Conservation (phyloP, 306 rosid genomes). For the Dalbergia cochinchinensis region DNA sequence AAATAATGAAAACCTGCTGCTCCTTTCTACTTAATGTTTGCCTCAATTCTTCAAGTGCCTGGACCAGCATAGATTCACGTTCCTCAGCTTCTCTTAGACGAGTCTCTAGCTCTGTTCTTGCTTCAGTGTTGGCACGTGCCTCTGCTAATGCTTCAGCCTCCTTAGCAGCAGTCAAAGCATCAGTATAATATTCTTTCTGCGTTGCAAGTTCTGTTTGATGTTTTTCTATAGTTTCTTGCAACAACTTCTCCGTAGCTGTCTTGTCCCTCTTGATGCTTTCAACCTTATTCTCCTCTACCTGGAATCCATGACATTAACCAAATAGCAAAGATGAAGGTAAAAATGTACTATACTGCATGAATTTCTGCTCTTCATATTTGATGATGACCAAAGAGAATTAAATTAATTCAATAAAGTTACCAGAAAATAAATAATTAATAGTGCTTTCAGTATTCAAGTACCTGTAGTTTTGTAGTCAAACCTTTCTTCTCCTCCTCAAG, state of each 20-base stretch:
- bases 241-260: constrained; percentile 87
- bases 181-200: constrained; percentile 87
- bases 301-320: constrained; percentile 49
- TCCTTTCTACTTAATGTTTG: constrained; percentile 94
- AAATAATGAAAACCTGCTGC: constrained; percentile 79
- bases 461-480: constrained; percentile 91
- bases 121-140: constrained; percentile 91
- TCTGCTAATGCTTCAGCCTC: constrained; percentile 98
- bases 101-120: constrained; percentile 91
- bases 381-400: constrained; percentile 22
- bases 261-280: constrained; percentile 97
- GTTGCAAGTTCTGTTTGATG: constrained; percentile 86
- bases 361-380: constrained; percentile 34
- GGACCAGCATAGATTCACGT: constrained; percentile 96
- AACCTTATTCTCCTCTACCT: constrained; percentile 98
- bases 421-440: constrained; percentile 20
- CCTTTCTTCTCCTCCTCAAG: constrained; percentile 99
- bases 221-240: constrained; percentile 95
- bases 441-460: constrained; percentile 52
- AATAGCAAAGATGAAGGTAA: constrained; percentile 32
- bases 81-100: constrained; percentile 88
- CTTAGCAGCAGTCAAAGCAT: constrained; percentile 94
- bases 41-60: constrained; percentile 93
- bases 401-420: constrained; percentile 15
- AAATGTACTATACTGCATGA: constrained; percentile 11